Percentiles rank a stretch among this genome's conserved stretches.
Evolutionary conservation across 345 rosid species (phyloP).

Genomic region (Toxicodendron radicans): DNA sequence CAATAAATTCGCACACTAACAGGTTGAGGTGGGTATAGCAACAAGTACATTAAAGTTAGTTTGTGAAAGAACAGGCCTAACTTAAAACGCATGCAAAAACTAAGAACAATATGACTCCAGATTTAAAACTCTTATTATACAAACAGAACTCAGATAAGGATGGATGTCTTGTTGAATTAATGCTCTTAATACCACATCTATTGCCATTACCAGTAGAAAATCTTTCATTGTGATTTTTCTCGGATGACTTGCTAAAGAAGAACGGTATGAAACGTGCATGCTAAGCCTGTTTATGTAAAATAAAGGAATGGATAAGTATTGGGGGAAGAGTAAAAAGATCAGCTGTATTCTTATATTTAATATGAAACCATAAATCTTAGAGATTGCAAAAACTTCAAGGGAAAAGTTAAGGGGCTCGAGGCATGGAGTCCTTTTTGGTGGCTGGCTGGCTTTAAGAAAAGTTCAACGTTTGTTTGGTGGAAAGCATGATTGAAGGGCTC

Average conservation of each 20-base stretch:
- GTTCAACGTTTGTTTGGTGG: constrained; percentile 11
- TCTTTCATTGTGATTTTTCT: neutral
- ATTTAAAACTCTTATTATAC: neutral
- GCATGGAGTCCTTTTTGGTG: constrained; percentile 16
- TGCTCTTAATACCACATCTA: too few relatives aligned
- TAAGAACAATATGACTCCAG: neutral
- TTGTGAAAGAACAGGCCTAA: neutral
- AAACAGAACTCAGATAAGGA: neutral
- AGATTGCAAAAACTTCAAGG: neutral
- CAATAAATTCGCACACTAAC: neutral
- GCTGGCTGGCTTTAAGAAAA: constrained; percentile 10
- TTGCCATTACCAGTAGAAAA: neutral
- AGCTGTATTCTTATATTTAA: neutral
- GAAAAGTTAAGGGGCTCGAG: neutral
- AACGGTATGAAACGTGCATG: neutral
- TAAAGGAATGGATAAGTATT: neutral
- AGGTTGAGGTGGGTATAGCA: neutral
- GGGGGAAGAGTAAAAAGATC: neutral
- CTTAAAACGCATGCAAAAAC: neutral
- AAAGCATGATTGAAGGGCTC: constrained; percentile 5
- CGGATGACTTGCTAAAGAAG: neutral
- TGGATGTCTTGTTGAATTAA: too few relatives aligned
- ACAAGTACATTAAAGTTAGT: neutral
- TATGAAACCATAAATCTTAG: neutral
- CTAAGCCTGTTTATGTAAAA: neutral